These are phyloP conservation scores for Colletotrichum liaoningense DNA, from an alignment of 2,329 filamentous ascomycete species.

Conservation along the genomic window DNA sequence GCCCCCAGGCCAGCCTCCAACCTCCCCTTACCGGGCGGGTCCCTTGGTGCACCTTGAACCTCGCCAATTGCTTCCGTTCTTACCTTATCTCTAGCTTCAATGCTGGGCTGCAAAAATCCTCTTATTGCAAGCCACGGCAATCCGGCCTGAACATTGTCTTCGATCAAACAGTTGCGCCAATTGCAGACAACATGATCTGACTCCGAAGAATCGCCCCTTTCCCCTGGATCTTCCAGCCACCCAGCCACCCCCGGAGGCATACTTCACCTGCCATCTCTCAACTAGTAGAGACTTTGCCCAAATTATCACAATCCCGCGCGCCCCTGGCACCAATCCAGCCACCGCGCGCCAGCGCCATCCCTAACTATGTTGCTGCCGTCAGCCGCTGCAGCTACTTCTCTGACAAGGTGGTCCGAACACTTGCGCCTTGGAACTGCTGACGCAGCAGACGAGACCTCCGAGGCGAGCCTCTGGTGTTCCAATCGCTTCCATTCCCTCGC, in stretches of 20 bases:
- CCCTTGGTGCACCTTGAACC: neutral
- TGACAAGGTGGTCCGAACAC: constrained; percentile 32
- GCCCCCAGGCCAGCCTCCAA: constrained; percentile 1
- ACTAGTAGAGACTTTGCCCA: constrained; percentile 16
- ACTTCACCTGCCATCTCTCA: constrained; percentile 13
- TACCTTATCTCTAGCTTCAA: constrained; percentile 9
- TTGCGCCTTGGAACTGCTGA: constrained; percentile 8
- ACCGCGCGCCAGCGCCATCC: constrained; percentile 24
- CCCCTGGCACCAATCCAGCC: constrained; percentile 29
- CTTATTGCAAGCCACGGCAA: neutral
- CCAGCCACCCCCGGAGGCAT: constrained; percentile 21
- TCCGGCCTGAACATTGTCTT: neutral
- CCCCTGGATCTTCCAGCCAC: constrained; percentile 7
- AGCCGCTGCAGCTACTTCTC: constrained; percentile 31
- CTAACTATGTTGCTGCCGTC: constrained; percentile 25
- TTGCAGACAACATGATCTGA: constrained; percentile 5
- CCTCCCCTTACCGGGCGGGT: no score
- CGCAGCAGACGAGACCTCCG: neutral
- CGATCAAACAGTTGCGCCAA: neutral
- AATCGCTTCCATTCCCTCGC: neutral
- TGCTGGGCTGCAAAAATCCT: constrained; percentile 10
- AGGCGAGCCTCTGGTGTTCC: constrained; percentile 6
- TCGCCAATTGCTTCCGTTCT: neutral
- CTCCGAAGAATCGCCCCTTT: neutral
- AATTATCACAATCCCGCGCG: constrained; percentile 18